These are phyloP conservation scores for Candida silvicultrix DNA, from an alignment of 805 yeast genomes.

Conservation along the genomic window DNA sequence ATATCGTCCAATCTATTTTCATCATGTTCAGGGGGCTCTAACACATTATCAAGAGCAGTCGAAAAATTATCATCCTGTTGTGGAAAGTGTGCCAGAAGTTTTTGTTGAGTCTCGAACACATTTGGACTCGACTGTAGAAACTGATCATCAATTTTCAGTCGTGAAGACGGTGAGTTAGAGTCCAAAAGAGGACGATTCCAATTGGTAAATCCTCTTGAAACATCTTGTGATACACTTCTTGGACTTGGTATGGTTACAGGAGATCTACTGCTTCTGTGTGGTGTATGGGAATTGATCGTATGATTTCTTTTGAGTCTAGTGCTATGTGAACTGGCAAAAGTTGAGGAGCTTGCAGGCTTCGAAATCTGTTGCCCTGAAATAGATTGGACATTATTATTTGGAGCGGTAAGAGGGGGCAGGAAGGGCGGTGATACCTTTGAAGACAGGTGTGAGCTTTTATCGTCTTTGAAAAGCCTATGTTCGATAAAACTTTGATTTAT, in stretches of 20 bases:
- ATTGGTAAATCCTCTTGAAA: background rate
- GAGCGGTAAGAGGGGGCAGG: background rate
- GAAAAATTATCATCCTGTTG: background rate
- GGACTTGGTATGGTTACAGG: background rate
- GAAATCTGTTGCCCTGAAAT: too few species aligned
- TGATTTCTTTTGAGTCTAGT: background rate
- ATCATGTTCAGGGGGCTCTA: background rate
- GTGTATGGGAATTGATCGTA: background rate
- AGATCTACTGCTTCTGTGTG: background rate
- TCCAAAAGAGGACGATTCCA: too few species aligned
- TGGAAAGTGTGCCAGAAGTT: background rate
- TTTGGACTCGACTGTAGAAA: background rate
- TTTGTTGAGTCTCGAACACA: background rate
- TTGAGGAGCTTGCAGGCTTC: background rate
- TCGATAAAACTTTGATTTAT: background rate
- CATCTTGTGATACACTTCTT: background rate
- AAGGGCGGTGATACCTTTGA: background rate
- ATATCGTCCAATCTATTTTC: conserved; percentile 4
- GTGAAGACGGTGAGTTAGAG: background rate
- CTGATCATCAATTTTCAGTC: background rate
- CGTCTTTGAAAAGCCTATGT: background rate
- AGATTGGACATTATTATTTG: background rate
- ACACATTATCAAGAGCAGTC: background rate
- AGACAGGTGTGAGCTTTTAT: background rate
- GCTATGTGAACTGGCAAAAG: background rate